Base-by-base conservation (phyloP, 441 rosid species). In the Populus hybrid region DNA sequence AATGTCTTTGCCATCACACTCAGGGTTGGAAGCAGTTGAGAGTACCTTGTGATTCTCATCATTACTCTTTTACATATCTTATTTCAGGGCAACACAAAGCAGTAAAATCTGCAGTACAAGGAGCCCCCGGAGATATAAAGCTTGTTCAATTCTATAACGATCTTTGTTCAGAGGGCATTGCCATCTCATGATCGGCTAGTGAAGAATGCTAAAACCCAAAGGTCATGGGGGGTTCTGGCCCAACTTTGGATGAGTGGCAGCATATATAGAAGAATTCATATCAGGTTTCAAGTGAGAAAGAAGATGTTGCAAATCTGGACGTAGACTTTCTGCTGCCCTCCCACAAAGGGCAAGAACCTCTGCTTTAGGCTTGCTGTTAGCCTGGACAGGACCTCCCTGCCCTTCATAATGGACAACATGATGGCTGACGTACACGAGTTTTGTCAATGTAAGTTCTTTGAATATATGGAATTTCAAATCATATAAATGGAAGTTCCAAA, bases 361-460 rank as follows among this genome's bases (percentile, higher is more conserved):
- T 3, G 89, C 86, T 78, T 97, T 85, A 20, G 97, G 97, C 82
- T 90, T 94, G 94, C 98, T 92, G 87, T 81, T 90, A 28, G 88
- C 76, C 86, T 96, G 98, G 11, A 96, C 98, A 14, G 98, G 97
- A 53, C 98, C 97, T 71, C 94, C 98, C 75, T 96, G 95, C 59
- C 95, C 99, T 86, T 94, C 98, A 29, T 91, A 96, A 82, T 96
- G 99, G 87, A 94, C 82, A 5, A 90, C 86, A 67, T 96, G 99
- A 85, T 94, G 97, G 74, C 99, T 94, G 90, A 76, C 74, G 73
- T 61, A 76, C 31, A 28, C 6, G 21, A 36, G 67, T 63, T 10
- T 42, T 36, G 72, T 3, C 7, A 29, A 74, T 66, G 38, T 21
- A 69, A 33, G 71, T 68, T 26, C 50, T 66, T 38, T 4, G 12